Conservation (phyloP, 2,329 filamentous ascomycete genomes). For the Botrytis fragariae region DNA sequence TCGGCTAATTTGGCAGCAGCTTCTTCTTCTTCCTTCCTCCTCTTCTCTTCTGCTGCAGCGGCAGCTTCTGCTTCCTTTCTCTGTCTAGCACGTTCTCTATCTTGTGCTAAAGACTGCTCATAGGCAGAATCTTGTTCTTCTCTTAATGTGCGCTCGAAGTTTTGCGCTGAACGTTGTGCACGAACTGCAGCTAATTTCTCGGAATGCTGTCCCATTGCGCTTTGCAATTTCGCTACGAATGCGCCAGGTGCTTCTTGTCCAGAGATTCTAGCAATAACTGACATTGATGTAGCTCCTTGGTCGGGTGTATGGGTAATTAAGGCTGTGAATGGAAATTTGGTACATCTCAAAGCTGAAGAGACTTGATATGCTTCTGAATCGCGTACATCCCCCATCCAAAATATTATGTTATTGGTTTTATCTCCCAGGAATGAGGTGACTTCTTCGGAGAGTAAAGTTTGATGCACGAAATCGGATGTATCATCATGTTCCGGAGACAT, state of each 20-base stretch:
- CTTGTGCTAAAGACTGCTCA: slow-evolving; percentile 82
- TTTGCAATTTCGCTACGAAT: slow-evolving; percentile 73
- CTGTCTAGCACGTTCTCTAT: slow-evolving; percentile 78
- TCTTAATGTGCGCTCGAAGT: slow-evolving; percentile 77
- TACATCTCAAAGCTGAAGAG: slow-evolving; percentile 79
- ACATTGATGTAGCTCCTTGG: slow-evolving; percentile 84
- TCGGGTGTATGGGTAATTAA: slow-evolving; percentile 85
- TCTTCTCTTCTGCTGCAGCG: slow-evolving; percentile 65
- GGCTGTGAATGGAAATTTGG: slow-evolving; percentile 87
- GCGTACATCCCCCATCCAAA: slow-evolving; percentile 91
- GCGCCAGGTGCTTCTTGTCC: slow-evolving; percentile 68
- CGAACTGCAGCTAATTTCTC: slow-evolving; percentile 71
- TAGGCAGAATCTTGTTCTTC: slow-evolving; percentile 91
- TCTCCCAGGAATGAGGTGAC: slow-evolving; percentile 73
- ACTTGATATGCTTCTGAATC: slow-evolving; percentile 96
- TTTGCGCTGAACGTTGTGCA: slow-evolving; percentile 74
- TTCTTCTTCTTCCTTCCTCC: slow-evolving; percentile 58
- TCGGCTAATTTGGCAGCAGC: slow-evolving; percentile 53
- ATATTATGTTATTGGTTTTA: slow-evolving; percentile 71
- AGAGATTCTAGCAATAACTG: slow-evolving; percentile 74
- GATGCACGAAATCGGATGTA: slow-evolving; percentile 73
- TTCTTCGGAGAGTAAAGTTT: slow-evolving; percentile 75
- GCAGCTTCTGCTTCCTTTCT: slow-evolving; percentile 72
- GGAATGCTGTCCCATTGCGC: slow-evolving; percentile 72
- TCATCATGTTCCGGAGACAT: slow-evolving; percentile 94